These are phyloP conservation scores for Metschnikowia similis DNA, from an alignment of 805 yeast species.

Conservation along the genomic window DNA sequence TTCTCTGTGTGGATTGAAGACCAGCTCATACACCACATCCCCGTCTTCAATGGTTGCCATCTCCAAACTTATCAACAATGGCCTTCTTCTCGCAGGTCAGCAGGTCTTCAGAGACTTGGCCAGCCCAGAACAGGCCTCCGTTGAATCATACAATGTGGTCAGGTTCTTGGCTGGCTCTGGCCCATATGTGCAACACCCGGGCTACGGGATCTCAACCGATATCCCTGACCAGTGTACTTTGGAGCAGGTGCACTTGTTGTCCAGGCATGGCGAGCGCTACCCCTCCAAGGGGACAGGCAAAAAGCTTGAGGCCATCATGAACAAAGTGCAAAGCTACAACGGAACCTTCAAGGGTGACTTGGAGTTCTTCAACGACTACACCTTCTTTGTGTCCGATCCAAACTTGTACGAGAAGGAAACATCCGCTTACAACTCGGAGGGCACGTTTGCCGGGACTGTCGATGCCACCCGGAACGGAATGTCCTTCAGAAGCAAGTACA, in stretches of 20 bases:
- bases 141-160: constrained; percentile 44
- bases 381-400: constrained; percentile 41
- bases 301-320: constrained; percentile 22
- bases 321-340: constrained; percentile 24
- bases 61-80: constrained; percentile 24
- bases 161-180: constrained; percentile 53
- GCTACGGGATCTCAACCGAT: constrained; percentile 49
- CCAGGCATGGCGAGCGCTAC: constrained; percentile 78
- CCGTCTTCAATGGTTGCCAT: constrained; percentile 9
- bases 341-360: constrained; percentile 45
- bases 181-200: constrained; percentile 50
- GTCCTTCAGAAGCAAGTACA: constrained; percentile 45
- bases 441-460: constrained; percentile 50
- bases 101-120: constrained; percentile 29
- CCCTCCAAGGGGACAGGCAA: constrained; percentile 37
- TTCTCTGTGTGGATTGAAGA: background rate
- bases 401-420: constrained; percentile 49
- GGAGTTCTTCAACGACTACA: constrained; percentile 50
- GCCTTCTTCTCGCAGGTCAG: constrained; percentile 27
- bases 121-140: constrained; percentile 37
- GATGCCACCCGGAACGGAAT: constrained; percentile 49
- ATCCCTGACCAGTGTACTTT: constrained; percentile 50
- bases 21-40: background rate
- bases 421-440: constrained; percentile 36
- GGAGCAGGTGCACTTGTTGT: constrained; percentile 65